Base-by-base conservation (phyloP, 371 early-diverging fungal species). In the Smittium culicis region DNA sequence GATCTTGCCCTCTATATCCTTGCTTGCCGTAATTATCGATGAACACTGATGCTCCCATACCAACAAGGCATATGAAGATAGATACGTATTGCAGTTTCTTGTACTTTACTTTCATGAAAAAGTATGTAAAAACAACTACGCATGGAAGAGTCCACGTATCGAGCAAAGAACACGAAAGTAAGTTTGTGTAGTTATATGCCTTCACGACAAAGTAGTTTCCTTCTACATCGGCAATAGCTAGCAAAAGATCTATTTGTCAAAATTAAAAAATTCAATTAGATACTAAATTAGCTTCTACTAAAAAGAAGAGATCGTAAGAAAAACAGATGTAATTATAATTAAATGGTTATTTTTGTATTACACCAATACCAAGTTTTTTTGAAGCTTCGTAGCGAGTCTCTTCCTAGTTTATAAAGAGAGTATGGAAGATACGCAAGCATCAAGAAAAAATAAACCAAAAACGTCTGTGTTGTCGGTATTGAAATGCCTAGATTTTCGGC, bases 151-250 rank as follows among this genome's bases (percentile, higher is more conserved):
- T 81, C 86, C 88, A 88, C 17, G 87, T 78, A 69, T 88, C 88
- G 31, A 89, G 81, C 45, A 89, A 72, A 86, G 87, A 84, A 66
- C 80, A 84, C 0, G 87, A 86, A 60, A 88, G 74, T 32, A 88
- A 71, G 28, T 83, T 83, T 17, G 90, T 89, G 69, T 88, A 87
- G 64, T 73, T 76, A 70, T 80, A 89, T 8, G 87, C 85, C 73
- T 87, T 88, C 66, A 88, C 85, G 2, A 86, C 81, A 73, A 89
- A 83, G 69, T 84, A 89, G 67, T 89, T 89, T 72, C 83, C 90
- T 70, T 89, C 88, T 2, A 89, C 87, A 71, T 89, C 90, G 25
- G 84, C 80, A 20, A 84, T 66, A 0, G 85, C 86, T 67, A 88
- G 71, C 11, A 87, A 35, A 27, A 86, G 70, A 70, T 87, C 60